Conservation (phyloP, 1,284 basidiomycete genomes). For the Malassezia sp. region DNA sequence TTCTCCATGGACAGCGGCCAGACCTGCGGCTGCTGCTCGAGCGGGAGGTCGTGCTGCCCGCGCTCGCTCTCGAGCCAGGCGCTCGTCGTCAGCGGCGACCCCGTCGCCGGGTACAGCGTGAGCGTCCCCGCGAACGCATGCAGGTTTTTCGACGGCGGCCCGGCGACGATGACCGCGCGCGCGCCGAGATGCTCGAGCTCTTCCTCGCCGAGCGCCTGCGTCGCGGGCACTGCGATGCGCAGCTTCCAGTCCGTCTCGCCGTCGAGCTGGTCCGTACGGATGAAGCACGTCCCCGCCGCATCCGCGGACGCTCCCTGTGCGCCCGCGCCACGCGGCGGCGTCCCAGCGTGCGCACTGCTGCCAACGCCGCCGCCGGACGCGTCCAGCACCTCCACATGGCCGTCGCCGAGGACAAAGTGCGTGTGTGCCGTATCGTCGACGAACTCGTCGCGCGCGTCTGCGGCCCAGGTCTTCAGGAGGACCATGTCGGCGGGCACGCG, state of each 20-base stretch:
- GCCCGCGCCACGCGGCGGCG: too few relatives aligned
- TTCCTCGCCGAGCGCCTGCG: slow-evolving; percentile 60
- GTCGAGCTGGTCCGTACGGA: slow-evolving; percentile 93
- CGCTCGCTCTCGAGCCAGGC: background rate
- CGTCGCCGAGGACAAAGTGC: slow-evolving; percentile 12
- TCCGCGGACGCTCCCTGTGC: background rate
- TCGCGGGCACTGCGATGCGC: slow-evolving; percentile 71
- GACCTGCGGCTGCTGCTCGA: slow-evolving; percentile 35
- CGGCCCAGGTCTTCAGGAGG: slow-evolving; percentile 62
- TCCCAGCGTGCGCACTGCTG: too few relatives aligned
- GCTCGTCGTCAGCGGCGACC: background rate
- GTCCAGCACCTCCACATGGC: slow-evolving; percentile 23
- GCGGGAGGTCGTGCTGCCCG: slow-evolving; percentile 46
- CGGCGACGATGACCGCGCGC: slow-evolving; percentile 54
- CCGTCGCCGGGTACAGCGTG: slow-evolving; percentile 55
- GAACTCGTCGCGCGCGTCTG: slow-evolving; percentile 22
- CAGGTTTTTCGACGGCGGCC: slow-evolving; percentile 91
- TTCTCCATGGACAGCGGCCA: slow-evolving; percentile 66
- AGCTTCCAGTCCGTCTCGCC: slow-evolving; percentile 99
- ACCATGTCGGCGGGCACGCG: slow-evolving; percentile 91
- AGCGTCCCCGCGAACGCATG: slow-evolving; percentile 89
- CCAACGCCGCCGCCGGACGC: slow-evolving; percentile 26
- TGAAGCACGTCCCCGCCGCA: slow-evolving; percentile 86
- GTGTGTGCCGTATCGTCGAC: slow-evolving; percentile 1
- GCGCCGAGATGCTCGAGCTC: slow-evolving; percentile 56